Base-by-base conservation (phyloP, 2,329 filamentous ascomycete species). In the Leptographium lundbergii region DNA sequence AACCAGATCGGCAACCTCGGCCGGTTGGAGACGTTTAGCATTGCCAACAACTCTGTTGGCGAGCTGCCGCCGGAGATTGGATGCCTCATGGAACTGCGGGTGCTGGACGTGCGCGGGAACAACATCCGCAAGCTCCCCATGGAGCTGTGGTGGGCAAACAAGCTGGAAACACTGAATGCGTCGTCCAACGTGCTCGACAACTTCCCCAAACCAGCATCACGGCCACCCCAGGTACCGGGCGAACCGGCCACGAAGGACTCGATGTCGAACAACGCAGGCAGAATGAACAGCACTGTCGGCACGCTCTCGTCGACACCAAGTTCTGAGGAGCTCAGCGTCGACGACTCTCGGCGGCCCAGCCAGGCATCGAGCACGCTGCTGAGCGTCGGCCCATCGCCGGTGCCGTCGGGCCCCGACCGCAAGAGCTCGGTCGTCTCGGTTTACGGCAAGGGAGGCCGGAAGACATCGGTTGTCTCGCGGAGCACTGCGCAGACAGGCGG, bases 101-200 rank as follows among this genome's bases (percentile, higher is more conserved):
- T 91, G 62, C 77, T 99, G 48, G 92, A 99, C 69, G 81, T 97
- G 22, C 83, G 92, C 63, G 90, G 94, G 68, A 99, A 97, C 75
- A 99, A 97, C 68, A 81, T 99, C 60, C 87, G 86, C 64, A 87
- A 87, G 67, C 77, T 99, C 36, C 94, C 94, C 2, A 84, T 89
- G 68, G 94, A 99, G 68, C 80, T 99, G n/a, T 99, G 94, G 94
- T 92, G 89, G 78, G 92, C 92, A 57, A 86, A 87, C 66, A 91
- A 87, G 68, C 74, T 99, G 58, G 91, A 97, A 71, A 92, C 87
- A 0, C 80, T 99, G 61, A 99, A 99, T 66, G 86, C 95, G 14
- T 97, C 92, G 0, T 96, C 94, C 13, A 99, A 99, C 66, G 86
- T 97, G 7, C 78, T 99, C 24, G 87, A 91, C 56, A 84, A 82